Evolutionary conservation across 768 basidiomycete genomes (phyloP), one percentile per base, ranked within the genome.

Genomic region (Tremella mesenterica): DNA sequence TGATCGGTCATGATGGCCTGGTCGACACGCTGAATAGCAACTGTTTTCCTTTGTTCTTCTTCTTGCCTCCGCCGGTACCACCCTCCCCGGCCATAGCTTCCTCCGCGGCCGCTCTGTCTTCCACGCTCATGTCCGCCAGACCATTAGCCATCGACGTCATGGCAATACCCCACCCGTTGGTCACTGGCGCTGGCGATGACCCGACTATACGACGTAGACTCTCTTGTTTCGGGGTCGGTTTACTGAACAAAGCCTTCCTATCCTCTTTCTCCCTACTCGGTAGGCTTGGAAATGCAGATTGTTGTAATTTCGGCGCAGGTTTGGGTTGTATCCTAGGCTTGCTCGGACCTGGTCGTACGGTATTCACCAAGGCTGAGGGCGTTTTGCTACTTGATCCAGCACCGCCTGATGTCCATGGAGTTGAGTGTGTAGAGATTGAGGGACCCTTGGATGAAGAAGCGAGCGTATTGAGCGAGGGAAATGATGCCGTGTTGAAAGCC

Each of bases 11-110:
- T n/a, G n/a, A 50, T 7, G 67, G 67, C 45, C 67, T 56, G 5
- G 67, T 62, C 48, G 63, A 65, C 29, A 72, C 66, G 23, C 51
- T 56, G 43, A 73, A 73, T 36, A 73, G 47, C 49, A 71, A 47
- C 34, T 73, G 66, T 49, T 73, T 73, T 23, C 60, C 54, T 43
- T 68, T 68, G 2, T 61, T 61, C 58, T 73, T 73, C 63, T 73
- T 73, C 63, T 71, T 71, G 12, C 65, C 63, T 1, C 61, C 63
- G 27, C 48, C 59, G n/a, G n/a, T n/a, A 30, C 57, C 64, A 12
- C 33, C 49, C 25, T 23, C 25, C n/a, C 28, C 41, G 30, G 51
- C 33, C 45, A 29, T 41, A 14, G 21, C 27, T 6, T 14, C 21
- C 44, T 5, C n/a, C 4, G 36, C 4, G 52, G 18, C 53, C 44